These are phyloP conservation scores for Lolium perenne DNA, from an alignment of 176 grass and related monocot genomes.

Conservation along the genomic window DNA sequence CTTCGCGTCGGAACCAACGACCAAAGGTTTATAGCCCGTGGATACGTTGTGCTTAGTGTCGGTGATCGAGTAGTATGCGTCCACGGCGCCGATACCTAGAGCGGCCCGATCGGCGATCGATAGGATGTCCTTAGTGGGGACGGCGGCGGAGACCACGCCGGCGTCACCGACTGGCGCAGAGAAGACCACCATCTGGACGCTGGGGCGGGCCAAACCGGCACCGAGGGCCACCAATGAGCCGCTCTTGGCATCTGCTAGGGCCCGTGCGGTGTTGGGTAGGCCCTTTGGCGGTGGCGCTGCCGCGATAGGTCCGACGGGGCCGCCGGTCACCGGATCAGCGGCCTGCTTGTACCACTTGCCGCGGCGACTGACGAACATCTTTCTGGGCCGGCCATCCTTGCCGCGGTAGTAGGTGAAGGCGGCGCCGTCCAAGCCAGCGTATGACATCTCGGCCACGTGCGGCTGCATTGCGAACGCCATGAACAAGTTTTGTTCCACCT, in stretches of 20 bases:
- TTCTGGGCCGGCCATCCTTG: background rate
- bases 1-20: background rate
- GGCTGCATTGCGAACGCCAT: conserved; percentile 44
- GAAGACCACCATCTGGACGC: conserved; percentile 39
- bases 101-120: background rate
- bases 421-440: conserved; percentile 30
- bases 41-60: background rate
- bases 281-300: background rate
- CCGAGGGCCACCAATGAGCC: conserved; percentile 11
- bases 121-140: conserved; percentile 33
- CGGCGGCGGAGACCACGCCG: conserved; percentile 28
- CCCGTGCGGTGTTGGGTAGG: conserved; percentile 8
- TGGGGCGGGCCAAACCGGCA: conserved; percentile 23
- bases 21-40: background rate
- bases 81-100: background rate
- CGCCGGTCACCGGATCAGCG: conserved; percentile 31
- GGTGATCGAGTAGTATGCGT: conserved; percentile 43
- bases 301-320: background rate
- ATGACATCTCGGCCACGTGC: conserved; percentile 49
- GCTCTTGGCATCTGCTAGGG: conserved; percentile 11
- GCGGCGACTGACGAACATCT: background rate
- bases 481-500: conserved; percentile 38
- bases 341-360: conserved; percentile 36
- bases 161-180: conserved; percentile 2
- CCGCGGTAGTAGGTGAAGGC: conserved; percentile 54